Evolutionary conservation across 805 yeast genomes (phyloP), one percentile per base, ranked within the genome.

Genomic region (Wickerhamiella alocasiicola): DNA sequence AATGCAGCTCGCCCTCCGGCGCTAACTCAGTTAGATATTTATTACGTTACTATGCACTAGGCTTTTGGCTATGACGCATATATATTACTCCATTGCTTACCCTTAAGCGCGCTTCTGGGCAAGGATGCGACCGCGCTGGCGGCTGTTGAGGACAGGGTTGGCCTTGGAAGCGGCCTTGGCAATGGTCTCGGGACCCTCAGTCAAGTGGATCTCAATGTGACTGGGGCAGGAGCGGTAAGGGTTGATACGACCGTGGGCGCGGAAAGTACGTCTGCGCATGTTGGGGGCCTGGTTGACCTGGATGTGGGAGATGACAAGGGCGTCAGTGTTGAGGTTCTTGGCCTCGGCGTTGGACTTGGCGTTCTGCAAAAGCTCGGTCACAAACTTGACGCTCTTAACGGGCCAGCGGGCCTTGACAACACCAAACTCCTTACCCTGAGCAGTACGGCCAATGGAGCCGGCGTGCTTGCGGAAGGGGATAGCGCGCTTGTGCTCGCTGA

Each of bases 401-500:
- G 98, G 98, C 98, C 98, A 91, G 84, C 98, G 87, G 61, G 98
- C 98, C 74, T 81, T 87, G 78, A 95, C 84, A 66, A 87, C 95
- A 72, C 97, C 97, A 64, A 88, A 91, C 76, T 91, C 98, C 75
- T 91, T 88, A 74, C 95, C 98, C 75, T 91, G 98, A 60, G 93
- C 95, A 62, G 98, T 85, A 76, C 98, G 82, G 70, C 98, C 98
- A 62, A 83, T 87, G 60, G 95, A 82, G 56, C 81, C 76, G 76
- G 81, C 81, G 75, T 75, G 88, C 77, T 95, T 78, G 78, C 98
- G 82, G 91, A 91, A 84, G 67, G 99, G 99, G 61, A 91, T 83
- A 63, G 97, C 99, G 79, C 97, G 88, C 75, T 91, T 76, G 77
- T 91, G 95, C 70, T 87, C 94, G 66, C 81, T 70, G 56, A 91